phyloP scores from a whole-genome alignment of 805 yeast genomes.

The Ogataea salicorniae region DNA sequence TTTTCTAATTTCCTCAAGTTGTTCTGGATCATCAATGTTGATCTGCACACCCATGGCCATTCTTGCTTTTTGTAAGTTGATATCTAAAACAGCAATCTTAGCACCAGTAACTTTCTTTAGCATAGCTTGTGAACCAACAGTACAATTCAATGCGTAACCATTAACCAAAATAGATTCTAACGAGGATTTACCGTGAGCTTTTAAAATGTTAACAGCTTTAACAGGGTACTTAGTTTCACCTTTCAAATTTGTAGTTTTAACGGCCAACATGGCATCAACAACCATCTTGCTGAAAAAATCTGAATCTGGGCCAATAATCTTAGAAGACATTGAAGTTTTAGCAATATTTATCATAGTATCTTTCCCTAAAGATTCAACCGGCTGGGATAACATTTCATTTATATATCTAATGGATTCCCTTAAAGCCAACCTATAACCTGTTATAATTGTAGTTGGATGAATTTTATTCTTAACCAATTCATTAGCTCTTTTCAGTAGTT shows the following conservation, averaged over 20 bases:
- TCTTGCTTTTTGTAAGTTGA: constrained; percentile 90
- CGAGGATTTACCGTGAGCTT: constrained; percentile 95
- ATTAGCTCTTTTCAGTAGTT: constrained; percentile 85
- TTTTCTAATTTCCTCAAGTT: constrained; percentile 80
- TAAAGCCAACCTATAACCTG: constrained; percentile 91
- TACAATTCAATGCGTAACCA: constrained; percentile 96
- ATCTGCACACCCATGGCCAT: constrained; percentile 99
- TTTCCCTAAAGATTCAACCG: constrained; percentile 75
- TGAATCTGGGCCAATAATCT: constrained; percentile 90
- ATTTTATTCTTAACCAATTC: constrained; percentile 89
- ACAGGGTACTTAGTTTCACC: constrained; percentile 93
- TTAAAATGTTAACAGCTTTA: constrained; percentile 91
- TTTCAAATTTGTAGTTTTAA: constrained; percentile 79
- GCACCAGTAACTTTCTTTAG: constrained; percentile 63
- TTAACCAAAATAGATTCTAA: constrained; percentile 79
- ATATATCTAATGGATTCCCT: constrained; percentile 87
- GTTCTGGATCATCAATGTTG: constrained; percentile 93
- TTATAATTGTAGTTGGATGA: constrained; percentile 96
- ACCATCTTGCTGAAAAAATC: constrained; percentile 87
- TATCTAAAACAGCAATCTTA: constrained; percentile 81
- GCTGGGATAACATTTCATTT: constrained; percentile 74
- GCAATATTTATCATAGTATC: constrained; percentile 88
- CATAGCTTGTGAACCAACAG: constrained; percentile 98
- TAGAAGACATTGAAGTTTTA: constrained; percentile 94
- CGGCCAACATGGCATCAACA: constrained; percentile 93